Conservation (phyloP, 768 basidiomycete genomes). For the Pholiota conissans region DNA sequence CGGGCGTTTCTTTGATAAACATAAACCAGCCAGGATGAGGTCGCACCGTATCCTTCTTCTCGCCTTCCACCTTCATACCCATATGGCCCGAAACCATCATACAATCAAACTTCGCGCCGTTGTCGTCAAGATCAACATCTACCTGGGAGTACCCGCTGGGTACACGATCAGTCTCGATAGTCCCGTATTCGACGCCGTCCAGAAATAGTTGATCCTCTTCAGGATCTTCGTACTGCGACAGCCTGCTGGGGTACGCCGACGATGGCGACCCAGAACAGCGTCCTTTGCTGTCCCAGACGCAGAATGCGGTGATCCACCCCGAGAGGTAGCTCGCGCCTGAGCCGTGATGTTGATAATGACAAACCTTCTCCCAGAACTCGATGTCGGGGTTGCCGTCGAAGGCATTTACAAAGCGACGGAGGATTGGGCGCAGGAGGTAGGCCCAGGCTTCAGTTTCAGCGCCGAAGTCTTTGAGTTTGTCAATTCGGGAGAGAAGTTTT, state of each 20-base stretch:
- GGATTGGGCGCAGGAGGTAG: slow-evolving; percentile 13
- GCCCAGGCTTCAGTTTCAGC: slow-evolving; percentile 17
- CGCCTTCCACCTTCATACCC: slow-evolving; percentile 9
- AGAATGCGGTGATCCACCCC: slow-evolving; percentile 24
- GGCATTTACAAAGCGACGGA: slow-evolving; percentile 20
- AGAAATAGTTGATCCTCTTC: too few species aligned
- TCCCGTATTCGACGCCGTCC: slow-evolving; percentile 9
- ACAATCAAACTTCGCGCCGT: slow-evolving; percentile 17
- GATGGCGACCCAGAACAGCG: slow-evolving; percentile 13
- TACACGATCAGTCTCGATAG: slow-evolving; percentile 6
- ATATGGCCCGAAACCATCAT: slow-evolving; percentile 24
- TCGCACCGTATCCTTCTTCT: slow-evolving; percentile 14
- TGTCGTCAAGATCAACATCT: slow-evolving; percentile 21
- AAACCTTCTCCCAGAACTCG: slow-evolving; percentile 18
- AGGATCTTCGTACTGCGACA: too few species aligned
- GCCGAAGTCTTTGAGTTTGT: slow-evolving; percentile 20
- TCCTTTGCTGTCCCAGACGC: slow-evolving; percentile 17
- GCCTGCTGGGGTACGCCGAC: too few species aligned
- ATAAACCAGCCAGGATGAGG: slow-evolving; percentile 23
- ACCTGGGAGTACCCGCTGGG: slow-evolving; percentile 22
- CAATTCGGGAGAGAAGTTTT: slow-evolving; percentile 17
- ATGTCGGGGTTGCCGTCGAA: slow-evolving; percentile 18
- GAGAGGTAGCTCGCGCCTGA: slow-evolving; percentile 15
- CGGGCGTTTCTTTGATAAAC: slow-evolving; percentile 15
- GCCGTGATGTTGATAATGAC: not conserved